Conservation (phyloP, 805 yeast genomes). For the Sporopachydermia quercuum region DNA sequence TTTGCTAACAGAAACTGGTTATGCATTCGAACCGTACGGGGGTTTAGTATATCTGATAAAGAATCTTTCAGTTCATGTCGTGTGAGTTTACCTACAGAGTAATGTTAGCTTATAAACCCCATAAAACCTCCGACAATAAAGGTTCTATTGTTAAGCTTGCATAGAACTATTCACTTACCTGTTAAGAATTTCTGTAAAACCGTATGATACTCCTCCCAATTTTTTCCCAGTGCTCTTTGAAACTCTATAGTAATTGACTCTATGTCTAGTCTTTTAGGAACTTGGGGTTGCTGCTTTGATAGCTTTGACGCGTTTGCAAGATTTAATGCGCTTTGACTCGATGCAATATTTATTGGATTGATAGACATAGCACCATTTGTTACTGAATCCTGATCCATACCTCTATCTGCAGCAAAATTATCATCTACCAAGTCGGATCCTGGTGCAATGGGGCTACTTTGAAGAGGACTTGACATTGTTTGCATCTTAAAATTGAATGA, state of each 20-base stretch:
- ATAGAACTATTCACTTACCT: too few species aligned
- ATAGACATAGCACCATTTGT: background rate
- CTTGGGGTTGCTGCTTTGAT: background rate
- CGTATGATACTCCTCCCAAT: conserved; percentile 81
- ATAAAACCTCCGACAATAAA: too few species aligned
- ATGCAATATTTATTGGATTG: background rate
- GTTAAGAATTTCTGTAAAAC: conserved; percentile 55
- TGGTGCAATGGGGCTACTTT: conserved; percentile 1
- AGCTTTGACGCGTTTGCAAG: background rate
- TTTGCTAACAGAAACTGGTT: conserved; percentile 71
- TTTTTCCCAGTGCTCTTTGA: conserved; percentile 54
- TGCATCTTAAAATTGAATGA: too few species aligned
- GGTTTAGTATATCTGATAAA: conserved; percentile 39
- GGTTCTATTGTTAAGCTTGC: too few species aligned
- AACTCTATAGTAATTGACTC: conserved; percentile 56
- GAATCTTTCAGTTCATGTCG: conserved; percentile 54
- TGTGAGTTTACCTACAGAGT: conserved; percentile 65
- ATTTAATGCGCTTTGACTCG: background rate
- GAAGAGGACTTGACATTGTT: background rate
- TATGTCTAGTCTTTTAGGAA: conserved; percentile 34
- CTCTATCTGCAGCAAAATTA: too few species aligned
- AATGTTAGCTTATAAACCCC: too few species aligned
- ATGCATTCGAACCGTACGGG: conserved; percentile 45
- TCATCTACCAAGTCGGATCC: too few species aligned
- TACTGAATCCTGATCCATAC: too few species aligned